Percentiles rank a stretch among this genome's conserved stretches.
Conservation (phyloP, 495 filamentous ascomycete genomes). For the Penicillium crystallinum region DNA sequence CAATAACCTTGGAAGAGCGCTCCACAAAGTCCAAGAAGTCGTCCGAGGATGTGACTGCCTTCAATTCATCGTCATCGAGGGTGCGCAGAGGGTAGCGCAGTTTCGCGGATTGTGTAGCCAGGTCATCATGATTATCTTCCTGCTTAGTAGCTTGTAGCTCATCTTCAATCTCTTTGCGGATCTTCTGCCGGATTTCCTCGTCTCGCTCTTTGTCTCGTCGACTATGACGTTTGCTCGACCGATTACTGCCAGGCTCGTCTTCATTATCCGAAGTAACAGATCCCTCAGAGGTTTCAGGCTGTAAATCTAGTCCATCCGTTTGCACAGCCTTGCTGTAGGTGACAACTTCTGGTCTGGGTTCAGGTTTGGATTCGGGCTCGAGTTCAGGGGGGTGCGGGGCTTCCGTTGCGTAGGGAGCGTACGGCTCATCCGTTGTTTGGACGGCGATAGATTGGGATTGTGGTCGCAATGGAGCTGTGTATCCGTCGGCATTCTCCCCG, state of each 20-base stretch:
- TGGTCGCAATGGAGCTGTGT: slow-evolving; percentile 32
- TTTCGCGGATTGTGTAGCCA: slow-evolving; percentile 38
- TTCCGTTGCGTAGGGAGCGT: slow-evolving; percentile 65
- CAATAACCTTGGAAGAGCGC: slow-evolving; percentile 91
- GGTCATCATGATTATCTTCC: slow-evolving; percentile 44
- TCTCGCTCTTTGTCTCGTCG: slow-evolving; percentile 73
- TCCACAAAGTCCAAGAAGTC: slow-evolving; percentile 97
- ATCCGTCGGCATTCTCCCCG: slow-evolving; percentile 57
- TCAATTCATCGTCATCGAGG: slow-evolving; percentile 79
- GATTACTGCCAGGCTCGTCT: slow-evolving; percentile 44
- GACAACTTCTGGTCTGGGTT: slow-evolving; percentile 70
- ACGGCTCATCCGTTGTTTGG: slow-evolving; percentile 65
- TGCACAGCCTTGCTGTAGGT: slow-evolving; percentile 96
- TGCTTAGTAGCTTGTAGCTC: slow-evolving; percentile 70
- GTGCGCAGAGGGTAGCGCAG: slow-evolving; percentile 72
- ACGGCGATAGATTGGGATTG: slow-evolving; percentile 49
- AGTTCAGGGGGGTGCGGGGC: slow-evolving; percentile 66
- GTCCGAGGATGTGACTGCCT: slow-evolving; percentile 83
- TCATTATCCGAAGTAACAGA: slow-evolving; percentile 67
- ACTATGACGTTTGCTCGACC: slow-evolving; percentile 59
- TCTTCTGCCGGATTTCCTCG: slow-evolving; percentile 79
- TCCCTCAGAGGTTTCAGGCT: slow-evolving; percentile 42
- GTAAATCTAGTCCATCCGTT: slow-evolving; percentile 49
- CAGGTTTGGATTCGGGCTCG: slow-evolving; percentile 66
- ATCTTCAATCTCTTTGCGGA: slow-evolving; percentile 87